phyloP scores from a whole-genome alignment of 2,329 filamentous ascomycete genomes.

The Aspergillus hortae region DNA sequence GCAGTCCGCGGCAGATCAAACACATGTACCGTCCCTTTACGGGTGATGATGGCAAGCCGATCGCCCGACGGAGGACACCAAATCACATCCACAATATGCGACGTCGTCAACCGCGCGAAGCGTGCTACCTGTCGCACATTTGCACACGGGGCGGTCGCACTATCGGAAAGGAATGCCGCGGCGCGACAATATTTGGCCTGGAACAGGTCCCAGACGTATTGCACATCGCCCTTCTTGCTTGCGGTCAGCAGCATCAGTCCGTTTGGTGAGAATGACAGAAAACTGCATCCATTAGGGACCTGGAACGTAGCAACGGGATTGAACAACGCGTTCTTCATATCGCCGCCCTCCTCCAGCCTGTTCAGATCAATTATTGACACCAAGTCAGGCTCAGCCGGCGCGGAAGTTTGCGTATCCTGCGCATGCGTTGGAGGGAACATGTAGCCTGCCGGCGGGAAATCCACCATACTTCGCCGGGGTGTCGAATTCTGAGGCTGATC shows the following conservation, averaged over 20 bases:
- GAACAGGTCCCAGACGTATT: conserved; percentile 51
- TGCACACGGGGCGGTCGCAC: conserved; percentile 25
- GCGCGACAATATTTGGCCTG: conserved; percentile 43
- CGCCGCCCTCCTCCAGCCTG: conserved; percentile 38
- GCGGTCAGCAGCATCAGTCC: conserved; percentile 47
- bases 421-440: conserved; percentile 47
- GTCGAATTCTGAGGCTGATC: conserved; percentile 30
- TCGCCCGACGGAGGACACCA: conserved; percentile 83
- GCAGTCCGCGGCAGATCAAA: conserved; percentile 80
- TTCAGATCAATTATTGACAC: conserved; percentile 47
- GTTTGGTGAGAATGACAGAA: conserved; percentile 47
- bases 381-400: conserved; percentile 40
- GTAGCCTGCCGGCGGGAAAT: conserved; percentile 29
- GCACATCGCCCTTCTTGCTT: conserved; percentile 48
- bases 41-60: conserved; percentile 82
- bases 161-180: conserved; percentile 35
- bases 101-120: conserved; percentile 87
- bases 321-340: conserved; percentile 31
- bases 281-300: conserved; percentile 48
- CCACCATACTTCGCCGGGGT: conserved; percentile 29
- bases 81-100: conserved; percentile 82
- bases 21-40: conserved; percentile 91
- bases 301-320: conserved; percentile 45
- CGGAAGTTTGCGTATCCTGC: conserved; percentile 34
- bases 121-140: conserved; percentile 78